These are phyloP conservation scores for Platanthera zijinensis DNA, from an alignment of 106 monocot species.

Conservation along the genomic window DNA sequence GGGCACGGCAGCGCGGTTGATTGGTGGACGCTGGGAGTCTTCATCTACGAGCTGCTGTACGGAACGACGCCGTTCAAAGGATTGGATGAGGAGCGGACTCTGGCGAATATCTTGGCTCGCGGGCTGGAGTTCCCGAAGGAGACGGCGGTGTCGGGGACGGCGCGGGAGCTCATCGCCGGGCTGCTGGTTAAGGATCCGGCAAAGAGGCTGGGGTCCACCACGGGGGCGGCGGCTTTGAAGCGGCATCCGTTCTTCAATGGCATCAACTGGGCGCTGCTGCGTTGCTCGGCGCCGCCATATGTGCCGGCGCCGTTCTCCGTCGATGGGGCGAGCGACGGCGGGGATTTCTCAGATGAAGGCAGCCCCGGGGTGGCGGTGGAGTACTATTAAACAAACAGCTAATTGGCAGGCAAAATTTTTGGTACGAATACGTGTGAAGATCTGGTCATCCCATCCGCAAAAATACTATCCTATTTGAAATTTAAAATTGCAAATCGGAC, in stretches of 20 bases:
- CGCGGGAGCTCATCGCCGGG: slow-evolving; percentile 41
- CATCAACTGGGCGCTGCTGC: slow-evolving; percentile 68
- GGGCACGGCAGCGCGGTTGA: slow-evolving; percentile 77
- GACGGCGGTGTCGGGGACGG: slow-evolving; percentile 26
- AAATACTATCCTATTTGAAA: no score
- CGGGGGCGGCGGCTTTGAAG: slow-evolving; percentile 62
- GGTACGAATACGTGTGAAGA: no score
- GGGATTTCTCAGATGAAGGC: slow-evolving; percentile 33
- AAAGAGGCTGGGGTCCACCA: slow-evolving; percentile 44
- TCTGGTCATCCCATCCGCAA: no score
- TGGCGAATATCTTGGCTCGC: slow-evolving; percentile 72
- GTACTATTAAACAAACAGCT: slow-evolving; percentile 18
- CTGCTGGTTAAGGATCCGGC: slow-evolving; percentile 61
- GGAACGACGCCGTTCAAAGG: slow-evolving; percentile 72
- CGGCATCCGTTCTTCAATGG: slow-evolving; percentile 66
- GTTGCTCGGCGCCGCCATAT: slow-evolving; percentile 57
- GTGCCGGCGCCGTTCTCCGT: slow-evolving; percentile 35
- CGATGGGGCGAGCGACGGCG: not conserved
- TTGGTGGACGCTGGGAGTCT: slow-evolving; percentile 79
- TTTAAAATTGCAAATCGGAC: no score
- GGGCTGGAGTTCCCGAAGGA: slow-evolving; percentile 84
- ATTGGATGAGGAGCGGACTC: slow-evolving; percentile 42
- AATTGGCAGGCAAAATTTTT: no score
- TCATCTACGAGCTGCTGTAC: slow-evolving; percentile 76
- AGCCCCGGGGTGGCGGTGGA: slow-evolving; percentile 39